Base-by-base conservation (phyloP, 192 early-diverging fungal species). In the Mortierella antarctica region DNA sequence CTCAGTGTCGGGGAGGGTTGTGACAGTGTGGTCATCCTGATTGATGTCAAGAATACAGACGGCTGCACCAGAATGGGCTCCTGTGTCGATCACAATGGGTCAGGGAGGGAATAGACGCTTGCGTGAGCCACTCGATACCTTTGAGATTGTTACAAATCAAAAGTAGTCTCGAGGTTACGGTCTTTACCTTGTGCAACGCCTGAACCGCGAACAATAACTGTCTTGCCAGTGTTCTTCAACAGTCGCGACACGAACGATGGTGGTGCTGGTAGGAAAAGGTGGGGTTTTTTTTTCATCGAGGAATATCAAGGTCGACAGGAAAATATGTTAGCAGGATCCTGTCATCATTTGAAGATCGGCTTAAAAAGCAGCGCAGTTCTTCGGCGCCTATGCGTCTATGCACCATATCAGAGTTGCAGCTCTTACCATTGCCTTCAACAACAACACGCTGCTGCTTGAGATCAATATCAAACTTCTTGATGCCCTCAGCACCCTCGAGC, bases 31-130 rank as follows among this genome's bases (percentile, higher is more conserved):
- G 56, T 69, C 45, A 2, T 65, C 71, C 0, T 74, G 83, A 51
- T 84, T 85, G 62, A 85, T 86, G 62, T 97, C 94, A 60, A 97
- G 92, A 42, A 97, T 96, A 69, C 95, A 96, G 7, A 97, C 96
- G 18, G 96, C 96, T 0, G 95, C 95, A 44, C 93, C 94, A 51
- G 91, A 85, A 67, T 94, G 91, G 8, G 71, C 72, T 15, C 76
- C 83, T 84, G 45, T 21, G 18, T 53, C 5, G 20, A 62, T 5
- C 11, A 58, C 18, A 61, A n/a, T 67, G 54, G 45, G 20, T 17
- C 5, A 44, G 9, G 23, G n/a, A 7, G 44, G 39, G 57, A 18
- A 42, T 44, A 40, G 57, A 57, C 4, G 45, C 11, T 50, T 63
- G 8, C 5, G 54, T 49, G 23, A 46, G 42, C n/a, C 20, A 23